Evolutionary conservation across 2,329 filamentous ascomycete genomes (phyloP).

Genomic region (Colletotrichum cordylinicola): DNA sequence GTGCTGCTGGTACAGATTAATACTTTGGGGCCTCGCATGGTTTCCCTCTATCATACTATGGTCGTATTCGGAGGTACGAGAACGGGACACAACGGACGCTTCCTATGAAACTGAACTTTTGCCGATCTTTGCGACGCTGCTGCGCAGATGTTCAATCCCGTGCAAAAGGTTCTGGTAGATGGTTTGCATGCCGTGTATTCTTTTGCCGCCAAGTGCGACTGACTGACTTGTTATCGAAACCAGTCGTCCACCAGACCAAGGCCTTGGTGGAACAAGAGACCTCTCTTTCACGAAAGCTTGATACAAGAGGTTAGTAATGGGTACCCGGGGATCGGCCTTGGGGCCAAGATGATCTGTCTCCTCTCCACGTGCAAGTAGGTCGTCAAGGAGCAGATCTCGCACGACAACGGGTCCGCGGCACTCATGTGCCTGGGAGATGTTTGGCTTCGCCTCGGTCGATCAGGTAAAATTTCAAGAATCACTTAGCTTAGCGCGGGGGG

Average conservation of each 20-base stretch:
- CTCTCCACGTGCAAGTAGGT: not conserved
- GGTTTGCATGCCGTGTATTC: not conserved
- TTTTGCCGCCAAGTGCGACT: not conserved
- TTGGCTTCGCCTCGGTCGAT: not conserved
- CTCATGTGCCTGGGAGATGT: not conserved
- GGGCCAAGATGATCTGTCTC: not conserved
- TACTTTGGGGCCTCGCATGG: not conserved
- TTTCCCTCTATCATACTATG: not conserved
- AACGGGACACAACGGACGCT: not conserved
- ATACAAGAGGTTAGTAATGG: not conserved
- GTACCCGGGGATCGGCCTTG: not conserved
- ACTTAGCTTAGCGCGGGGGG: not conserved
- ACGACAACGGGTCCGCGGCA: not conserved
- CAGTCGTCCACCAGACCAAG: not conserved
- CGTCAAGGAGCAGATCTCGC: not conserved
- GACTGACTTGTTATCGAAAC: not conserved
- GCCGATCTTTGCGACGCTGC: not conserved
- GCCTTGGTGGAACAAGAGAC: not conserved
- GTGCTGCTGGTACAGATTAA: not conserved
- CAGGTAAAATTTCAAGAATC: not conserved
- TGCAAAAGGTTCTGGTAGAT: not conserved
- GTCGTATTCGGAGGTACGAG: not conserved
- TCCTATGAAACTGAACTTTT: not conserved
- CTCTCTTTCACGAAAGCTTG: not conserved
- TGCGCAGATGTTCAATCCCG: not conserved